Evolutionary conservation across 805 yeast species (phyloP).

Genomic region (Ogataea thermomethanolica): DNA sequence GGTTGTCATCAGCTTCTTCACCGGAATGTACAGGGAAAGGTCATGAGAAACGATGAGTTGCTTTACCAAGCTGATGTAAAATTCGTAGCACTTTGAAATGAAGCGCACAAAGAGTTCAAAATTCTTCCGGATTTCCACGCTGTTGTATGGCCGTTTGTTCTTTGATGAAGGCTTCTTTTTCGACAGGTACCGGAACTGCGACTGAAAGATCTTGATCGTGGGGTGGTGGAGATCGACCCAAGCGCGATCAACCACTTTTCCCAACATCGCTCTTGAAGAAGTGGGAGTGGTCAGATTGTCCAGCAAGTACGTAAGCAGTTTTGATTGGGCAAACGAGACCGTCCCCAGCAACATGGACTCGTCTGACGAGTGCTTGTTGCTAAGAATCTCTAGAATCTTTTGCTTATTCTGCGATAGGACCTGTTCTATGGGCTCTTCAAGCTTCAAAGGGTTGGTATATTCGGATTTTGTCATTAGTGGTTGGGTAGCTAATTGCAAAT

Average conservation of each 20-base stretch:
- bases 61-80: constrained; percentile 44
- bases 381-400: constrained; percentile 31
- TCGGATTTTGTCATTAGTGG: constrained; percentile 7
- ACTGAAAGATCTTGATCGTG: constrained; percentile 53
- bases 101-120: constrained; percentile 50
- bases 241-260: constrained; percentile 42
- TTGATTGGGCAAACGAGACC: constrained; percentile 46
- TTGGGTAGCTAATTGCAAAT: background rate
- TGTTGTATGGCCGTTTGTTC: constrained; percentile 9
- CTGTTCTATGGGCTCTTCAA: constrained; percentile 19
- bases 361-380: constrained; percentile 35
- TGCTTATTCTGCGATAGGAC: constrained; percentile 22
- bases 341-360: constrained; percentile 46
- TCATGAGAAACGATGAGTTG: constrained; percentile 39
- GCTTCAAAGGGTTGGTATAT: constrained; percentile 1
- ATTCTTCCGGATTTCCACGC: constrained; percentile 56
- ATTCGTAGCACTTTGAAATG: constrained; percentile 42
- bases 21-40: constrained; percentile 34
- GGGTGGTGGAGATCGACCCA: constrained; percentile 69
- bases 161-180: constrained; percentile 21
- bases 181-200: constrained; percentile 27
- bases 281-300: constrained; percentile 27
- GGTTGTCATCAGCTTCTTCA: constrained; percentile 32
- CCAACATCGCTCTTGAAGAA: constrained; percentile 12
- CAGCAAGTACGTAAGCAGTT: constrained; percentile 41